Percentiles rank a stretch among this genome's conserved stretches.
Evolutionary conservation across 257 asterid genomes (phyloP).

Genomic region (Linderniella brevidens): DNA sequence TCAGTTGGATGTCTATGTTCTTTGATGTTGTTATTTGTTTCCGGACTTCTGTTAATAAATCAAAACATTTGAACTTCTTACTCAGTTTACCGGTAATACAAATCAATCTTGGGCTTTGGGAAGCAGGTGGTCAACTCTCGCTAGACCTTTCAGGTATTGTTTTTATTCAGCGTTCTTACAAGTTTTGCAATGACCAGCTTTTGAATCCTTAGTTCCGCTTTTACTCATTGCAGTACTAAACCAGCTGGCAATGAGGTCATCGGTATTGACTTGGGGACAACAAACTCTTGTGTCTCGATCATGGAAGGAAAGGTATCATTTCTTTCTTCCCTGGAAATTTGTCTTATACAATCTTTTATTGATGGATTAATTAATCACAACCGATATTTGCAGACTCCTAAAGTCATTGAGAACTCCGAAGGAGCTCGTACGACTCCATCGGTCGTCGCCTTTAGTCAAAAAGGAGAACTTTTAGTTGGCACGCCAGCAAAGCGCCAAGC

Average conservation of each 20-base stretch:
- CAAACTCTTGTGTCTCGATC: conserved; percentile 63
- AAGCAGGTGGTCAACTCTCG: conserved; percentile 36
- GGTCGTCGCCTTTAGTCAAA: conserved; percentile 57
- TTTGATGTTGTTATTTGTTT: neutral
- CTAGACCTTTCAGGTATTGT: conserved; percentile 46
- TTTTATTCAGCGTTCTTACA: neutral
- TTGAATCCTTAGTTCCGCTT: neutral
- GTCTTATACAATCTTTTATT: neutral
- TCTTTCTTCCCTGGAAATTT: neutral
- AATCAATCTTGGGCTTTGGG: conserved; percentile 34
- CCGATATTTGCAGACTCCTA: conserved; percentile 26
- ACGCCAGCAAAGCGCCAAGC: conserved; percentile 65
- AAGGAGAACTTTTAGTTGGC: conserved; percentile 58
- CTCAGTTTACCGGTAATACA: conserved; percentile 33
- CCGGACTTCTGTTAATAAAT: neutral
- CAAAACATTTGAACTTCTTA: conserved; percentile 3
- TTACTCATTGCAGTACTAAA: conserved; percentile 31
- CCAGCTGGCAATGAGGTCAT: conserved; percentile 63
- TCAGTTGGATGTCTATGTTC: neutral
- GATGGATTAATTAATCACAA: neutral
- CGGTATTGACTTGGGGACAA: conserved; percentile 69
- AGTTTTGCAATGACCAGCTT: neutral
- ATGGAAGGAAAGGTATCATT: conserved; percentile 68
- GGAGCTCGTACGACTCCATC: conserved; percentile 79
- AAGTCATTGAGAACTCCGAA: conserved; percentile 62